Evolutionary conservation across 225 moss, liverwort and hornwort genomes (phyloP), one percentile per base, ranked within the genome.

Genomic region (Pleurozium schreberi): DNA sequence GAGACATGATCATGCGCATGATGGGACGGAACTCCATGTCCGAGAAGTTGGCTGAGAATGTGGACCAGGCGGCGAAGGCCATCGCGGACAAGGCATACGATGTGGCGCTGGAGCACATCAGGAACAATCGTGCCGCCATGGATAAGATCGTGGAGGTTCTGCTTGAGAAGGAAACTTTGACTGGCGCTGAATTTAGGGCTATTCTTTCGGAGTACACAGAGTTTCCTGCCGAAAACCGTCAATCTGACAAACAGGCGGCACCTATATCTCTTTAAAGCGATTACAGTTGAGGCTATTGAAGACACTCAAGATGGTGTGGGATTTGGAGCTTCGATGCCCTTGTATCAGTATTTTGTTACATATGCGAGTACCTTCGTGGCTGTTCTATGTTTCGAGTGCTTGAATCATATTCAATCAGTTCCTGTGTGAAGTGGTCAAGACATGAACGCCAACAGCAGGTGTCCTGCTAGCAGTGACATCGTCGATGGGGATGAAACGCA

Each of bases 21-120:
- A 98, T 97, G 97, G 97, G 97, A 20, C 90, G 97, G 8, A 97
- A 97, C 85, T 96, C 98, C n/a, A 97, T 98, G 97, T 96, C 97
- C 16, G 97, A 98, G 90, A 97, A 91, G 88, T 90, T 98, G 89
- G 96, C 97, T 11, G 96, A 96, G 91, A 97, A 98, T 77, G 96
- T 98, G 49, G 96, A 98, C 81, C 85, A 85, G 63, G 98, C 97
- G 27, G 96, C 96, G 75, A 98, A 98, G 92, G 93, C 93, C 4
- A 98, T 98, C 65, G 97, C 97, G 26, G 97, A 98, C 65, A 87
- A 94, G 87, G 98, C 98, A 36, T 97, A 97, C 55, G 91, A 92
- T 50, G 94, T 96, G 47, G 98, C 98, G 19, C 83, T 98, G 64
- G 87, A 81, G 25, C 98, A 97, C 87, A 95, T 98, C 87, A 90